Evolutionary conservation across 176 grass and related monocot genomes (phyloP).

Genomic region (Secale cereale): DNA sequence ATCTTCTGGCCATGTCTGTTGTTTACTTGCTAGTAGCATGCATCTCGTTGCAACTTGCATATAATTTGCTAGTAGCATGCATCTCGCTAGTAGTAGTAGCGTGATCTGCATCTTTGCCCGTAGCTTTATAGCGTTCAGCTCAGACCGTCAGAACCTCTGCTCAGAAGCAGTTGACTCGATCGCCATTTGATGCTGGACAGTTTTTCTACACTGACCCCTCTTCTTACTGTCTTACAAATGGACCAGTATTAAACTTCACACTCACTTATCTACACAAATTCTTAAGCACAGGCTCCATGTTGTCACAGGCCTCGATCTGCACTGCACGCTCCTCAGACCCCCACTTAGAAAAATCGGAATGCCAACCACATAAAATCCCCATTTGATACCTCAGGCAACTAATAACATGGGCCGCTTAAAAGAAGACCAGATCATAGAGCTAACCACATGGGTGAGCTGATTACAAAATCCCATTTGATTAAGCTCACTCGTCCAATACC

Average conservation of each 20-base stretch:
- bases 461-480: neutral
- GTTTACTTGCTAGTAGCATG: neutral
- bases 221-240: neutral
- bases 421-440: neutral
- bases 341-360: neutral
- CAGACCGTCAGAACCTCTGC: too few species aligned
- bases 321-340: too few species aligned
- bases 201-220: neutral
- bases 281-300: neutral
- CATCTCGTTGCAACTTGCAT: neutral
- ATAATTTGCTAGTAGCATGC: neutral
- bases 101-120: too few species aligned
- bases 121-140: too few species aligned
- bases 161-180: neutral
- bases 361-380: neutral
- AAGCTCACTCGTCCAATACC: neutral
- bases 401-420: neutral
- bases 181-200: neutral
- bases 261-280: neutral
- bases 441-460: neutral
- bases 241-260: neutral
- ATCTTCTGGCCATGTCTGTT: neutral
- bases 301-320: neutral
- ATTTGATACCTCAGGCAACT: neutral
- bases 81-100: neutral